phyloP scores from a whole-genome alignment of 2,329 filamentous ascomycete species.

The Aspergillus sp. region DNA sequence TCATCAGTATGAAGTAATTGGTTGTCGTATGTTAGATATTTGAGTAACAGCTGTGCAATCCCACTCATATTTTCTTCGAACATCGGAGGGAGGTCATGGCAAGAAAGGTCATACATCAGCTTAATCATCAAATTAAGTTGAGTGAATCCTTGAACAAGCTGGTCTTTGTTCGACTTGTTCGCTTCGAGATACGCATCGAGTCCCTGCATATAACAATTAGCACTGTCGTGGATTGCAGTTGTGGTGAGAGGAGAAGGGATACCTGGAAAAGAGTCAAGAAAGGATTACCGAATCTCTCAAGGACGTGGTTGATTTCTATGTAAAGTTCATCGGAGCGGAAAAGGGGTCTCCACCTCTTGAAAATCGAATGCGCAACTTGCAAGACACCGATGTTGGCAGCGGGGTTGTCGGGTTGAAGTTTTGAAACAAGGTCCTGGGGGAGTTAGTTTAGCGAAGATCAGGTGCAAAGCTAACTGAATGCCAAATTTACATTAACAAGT shows the following conservation, averaged over 20 bases:
- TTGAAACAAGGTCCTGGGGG: conserved; percentile 75
- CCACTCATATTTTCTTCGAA: conserved; percentile 84
- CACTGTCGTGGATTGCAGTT: neutral
- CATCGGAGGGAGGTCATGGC: conserved; percentile 89
- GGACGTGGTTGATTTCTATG: conserved; percentile 93
- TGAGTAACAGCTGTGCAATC: conserved; percentile 79
- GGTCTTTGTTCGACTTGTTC: conserved; percentile 72
- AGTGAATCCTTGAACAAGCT: conserved; percentile 74
- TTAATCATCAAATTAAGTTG: conserved; percentile 87
- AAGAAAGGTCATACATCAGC: conserved; percentile 95
- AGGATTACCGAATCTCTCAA: conserved; percentile 77
- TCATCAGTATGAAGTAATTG: conserved; percentile 79
- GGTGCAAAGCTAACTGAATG: neutral
- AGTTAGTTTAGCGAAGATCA: conserved; percentile 10
- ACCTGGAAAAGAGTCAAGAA: conserved; percentile 79
- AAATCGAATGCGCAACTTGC: conserved; percentile 97
- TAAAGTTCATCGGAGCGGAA: conserved; percentile 92
- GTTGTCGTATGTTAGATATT: conserved; percentile 90
- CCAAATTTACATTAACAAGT: conserved; percentile 68
- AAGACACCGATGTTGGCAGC: conserved; percentile 90
- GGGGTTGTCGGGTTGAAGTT: conserved; percentile 77
- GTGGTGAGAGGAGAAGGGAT: conserved; percentile 28
- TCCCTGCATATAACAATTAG: conserved; percentile 34
- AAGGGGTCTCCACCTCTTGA: conserved; percentile 90
- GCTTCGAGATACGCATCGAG: conserved; percentile 62